Evolutionary conservation across 257 asterid genomes (phyloP).

Genomic region (Gentiana macrophylla): DNA sequence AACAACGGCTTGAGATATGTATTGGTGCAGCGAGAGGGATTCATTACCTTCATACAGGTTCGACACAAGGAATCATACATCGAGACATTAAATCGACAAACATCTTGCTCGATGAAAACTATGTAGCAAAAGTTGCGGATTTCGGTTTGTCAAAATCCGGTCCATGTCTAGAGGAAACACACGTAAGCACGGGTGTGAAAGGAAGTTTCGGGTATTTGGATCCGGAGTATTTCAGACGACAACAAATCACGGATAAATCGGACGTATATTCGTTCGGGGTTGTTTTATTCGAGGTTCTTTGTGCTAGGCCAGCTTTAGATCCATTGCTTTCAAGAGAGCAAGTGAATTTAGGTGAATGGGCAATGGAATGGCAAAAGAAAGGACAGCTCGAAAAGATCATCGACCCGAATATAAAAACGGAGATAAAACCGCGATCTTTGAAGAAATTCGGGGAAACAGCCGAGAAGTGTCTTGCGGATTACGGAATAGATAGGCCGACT

Average conservation of each 20-base stretch:
- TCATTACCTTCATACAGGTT: slow-evolving; percentile 75
- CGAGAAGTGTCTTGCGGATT: slow-evolving; percentile 62
- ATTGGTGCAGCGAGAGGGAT: slow-evolving; percentile 85
- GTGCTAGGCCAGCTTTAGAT: slow-evolving; percentile 70
- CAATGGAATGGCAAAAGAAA: slow-evolving; percentile 52
- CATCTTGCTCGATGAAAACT: slow-evolving; percentile 53
- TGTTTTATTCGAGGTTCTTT: slow-evolving; percentile 55
- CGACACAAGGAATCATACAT: slow-evolving; percentile 71
- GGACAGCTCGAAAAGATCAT: slow-evolving; percentile 46
- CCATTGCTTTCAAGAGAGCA: slow-evolving; percentile 43
- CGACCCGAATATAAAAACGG: slow-evolving; percentile 28
- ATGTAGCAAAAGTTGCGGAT: slow-evolving; percentile 63
- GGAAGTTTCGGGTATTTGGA: slow-evolving; percentile 76
- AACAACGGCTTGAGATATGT: slow-evolving; percentile 69
- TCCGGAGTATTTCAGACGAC: slow-evolving; percentile 64
- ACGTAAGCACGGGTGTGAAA: slow-evolving; percentile 75
- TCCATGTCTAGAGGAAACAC: slow-evolving; percentile 58
- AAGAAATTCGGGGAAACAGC: slow-evolving; percentile 54
- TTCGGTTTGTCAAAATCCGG: slow-evolving; percentile 74
- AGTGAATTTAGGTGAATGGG: slow-evolving; percentile 68
- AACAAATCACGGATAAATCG: slow-evolving; percentile 67
- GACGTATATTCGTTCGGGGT: slow-evolving; percentile 77
- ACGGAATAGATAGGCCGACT: slow-evolving; percentile 64
- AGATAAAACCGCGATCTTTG: slow-evolving; percentile 39
- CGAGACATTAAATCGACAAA: slow-evolving; percentile 72